phyloP scores from a whole-genome alignment of 2,329 filamentous ascomycete genomes.

The Aspergillus persii region DNA sequence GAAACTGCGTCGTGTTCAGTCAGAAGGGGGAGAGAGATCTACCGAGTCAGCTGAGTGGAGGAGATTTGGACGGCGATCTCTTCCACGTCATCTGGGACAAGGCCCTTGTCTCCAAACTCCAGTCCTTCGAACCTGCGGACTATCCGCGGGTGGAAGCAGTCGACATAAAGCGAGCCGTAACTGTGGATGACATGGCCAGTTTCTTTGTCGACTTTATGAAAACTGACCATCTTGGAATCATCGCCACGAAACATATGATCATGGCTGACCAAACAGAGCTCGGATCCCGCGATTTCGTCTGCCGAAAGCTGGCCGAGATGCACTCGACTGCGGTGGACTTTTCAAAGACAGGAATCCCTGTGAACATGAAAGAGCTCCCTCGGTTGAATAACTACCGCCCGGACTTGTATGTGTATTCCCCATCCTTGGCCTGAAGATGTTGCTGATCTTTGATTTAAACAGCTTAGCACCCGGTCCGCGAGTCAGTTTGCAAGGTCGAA shows the following conservation, averaged over 20 bases:
- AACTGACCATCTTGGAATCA: constrained; percentile 63
- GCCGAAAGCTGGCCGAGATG: constrained; percentile 58
- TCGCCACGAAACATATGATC: constrained; percentile 63
- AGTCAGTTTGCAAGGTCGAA: constrained; percentile 34
- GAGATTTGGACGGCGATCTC: constrained; percentile 79
- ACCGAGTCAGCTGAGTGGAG: constrained; percentile 74
- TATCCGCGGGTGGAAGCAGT: constrained; percentile 61
- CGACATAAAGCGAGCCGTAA: constrained; percentile 62
- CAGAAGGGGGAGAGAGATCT: constrained; percentile 69
- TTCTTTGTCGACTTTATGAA: constrained; percentile 81
- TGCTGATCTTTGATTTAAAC: not conserved
- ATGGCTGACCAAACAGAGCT: constrained; percentile 56
- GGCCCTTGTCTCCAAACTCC: constrained; percentile 23
- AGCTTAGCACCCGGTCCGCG: constrained; percentile 26
- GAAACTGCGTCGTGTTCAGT: constrained; percentile 78
- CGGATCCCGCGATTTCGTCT: constrained; percentile 56
- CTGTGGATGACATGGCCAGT: constrained; percentile 65
- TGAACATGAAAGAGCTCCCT: constrained; percentile 48
- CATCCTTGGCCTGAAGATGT: not conserved
- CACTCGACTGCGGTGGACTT: constrained; percentile 73
- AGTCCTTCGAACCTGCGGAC: constrained; percentile 60
- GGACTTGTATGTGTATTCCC: constrained; percentile 52
- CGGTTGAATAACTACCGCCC: constrained; percentile 43
- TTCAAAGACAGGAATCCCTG: constrained; percentile 68
- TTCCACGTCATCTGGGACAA: constrained; percentile 77